Conservation (phyloP, 2,329 filamentous ascomycete genomes). For the Chaetomium globosum region DNA sequence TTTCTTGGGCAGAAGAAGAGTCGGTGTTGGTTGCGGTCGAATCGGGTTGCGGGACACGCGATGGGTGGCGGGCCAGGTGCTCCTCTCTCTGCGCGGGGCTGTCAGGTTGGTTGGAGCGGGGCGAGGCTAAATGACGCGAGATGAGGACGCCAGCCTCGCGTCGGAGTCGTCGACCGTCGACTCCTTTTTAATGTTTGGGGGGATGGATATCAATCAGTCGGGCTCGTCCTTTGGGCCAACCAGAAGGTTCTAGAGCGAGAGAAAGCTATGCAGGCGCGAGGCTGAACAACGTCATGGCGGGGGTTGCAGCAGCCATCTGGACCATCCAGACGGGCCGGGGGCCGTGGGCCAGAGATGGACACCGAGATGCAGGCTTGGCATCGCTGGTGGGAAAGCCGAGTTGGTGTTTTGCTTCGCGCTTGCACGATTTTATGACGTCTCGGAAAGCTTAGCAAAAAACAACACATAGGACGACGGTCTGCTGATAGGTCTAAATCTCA, state of each 20-base stretch:
- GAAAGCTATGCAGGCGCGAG: slow-evolving; percentile 15
- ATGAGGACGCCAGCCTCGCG: not conserved
- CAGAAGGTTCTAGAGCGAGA: not conserved
- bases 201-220: not conserved
- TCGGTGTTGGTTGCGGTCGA: slow-evolving; percentile 18
- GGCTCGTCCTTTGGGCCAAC: not conserved
- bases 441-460: not conserved
- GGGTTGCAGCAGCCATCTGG: slow-evolving; percentile 21
- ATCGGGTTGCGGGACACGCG: slow-evolving; percentile 22
- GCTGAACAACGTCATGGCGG: slow-evolving; percentile 37
- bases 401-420: not conserved
- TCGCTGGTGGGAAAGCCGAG: not conserved
- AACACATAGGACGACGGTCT: not conserved
- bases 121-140: not conserved
- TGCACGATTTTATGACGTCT: not conserved
- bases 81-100: not conserved
- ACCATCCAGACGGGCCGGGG: slow-evolving; percentile 9
- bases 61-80: not conserved
- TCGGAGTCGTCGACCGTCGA: not conserved
- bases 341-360: not conserved
- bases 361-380: slow-evolving; percentile 18
- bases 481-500: not conserved
- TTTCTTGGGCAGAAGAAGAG: slow-evolving; percentile 5
- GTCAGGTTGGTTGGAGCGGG: not conserved
- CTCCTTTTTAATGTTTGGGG: not conserved